Percentiles rank a stretch among this genome's conserved stretches.
These are phyloP conservation scores for Madurella fahalii DNA, from an alignment of 2,329 filamentous ascomycete species.

Conservation along the genomic window DNA sequence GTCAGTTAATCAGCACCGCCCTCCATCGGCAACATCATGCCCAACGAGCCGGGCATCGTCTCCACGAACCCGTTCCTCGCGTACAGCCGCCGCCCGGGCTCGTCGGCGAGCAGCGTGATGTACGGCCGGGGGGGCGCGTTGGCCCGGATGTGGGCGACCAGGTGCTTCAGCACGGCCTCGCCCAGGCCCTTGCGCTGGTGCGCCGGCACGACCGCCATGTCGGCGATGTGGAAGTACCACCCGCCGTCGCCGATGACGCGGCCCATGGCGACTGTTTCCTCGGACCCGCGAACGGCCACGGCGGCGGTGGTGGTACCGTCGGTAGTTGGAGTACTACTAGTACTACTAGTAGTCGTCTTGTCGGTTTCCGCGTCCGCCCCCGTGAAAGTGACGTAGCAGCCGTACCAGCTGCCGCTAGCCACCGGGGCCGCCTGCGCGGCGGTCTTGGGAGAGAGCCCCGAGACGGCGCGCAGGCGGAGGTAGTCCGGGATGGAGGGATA, in stretches of 20 bases:
- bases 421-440: conserved; percentile 35
- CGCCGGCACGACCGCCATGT: conserved; percentile 46
- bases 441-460: conserved; percentile 36
- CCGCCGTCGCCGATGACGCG: conserved; percentile 48
- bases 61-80: conserved; percentile 42
- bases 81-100: conserved; percentile 42
- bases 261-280: conserved; percentile 42
- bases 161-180: conserved; percentile 39
- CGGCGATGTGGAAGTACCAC: conserved; percentile 48
- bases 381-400: conserved; percentile 36
- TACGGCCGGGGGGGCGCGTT: conserved; percentile 39
- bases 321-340: not conserved
- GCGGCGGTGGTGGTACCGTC: too few relatives aligned
- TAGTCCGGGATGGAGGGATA: conserved; percentile 36
- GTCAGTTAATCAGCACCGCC: too few relatives aligned
- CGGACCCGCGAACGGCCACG: too few relatives aligned
- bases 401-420: conserved; percentile 39
- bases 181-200: conserved; percentile 47
- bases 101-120: conserved; percentile 44
- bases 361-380: not conserved
- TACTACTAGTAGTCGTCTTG: too few relatives aligned
- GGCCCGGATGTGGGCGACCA: conserved; percentile 39
- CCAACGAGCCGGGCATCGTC: conserved; percentile 34
- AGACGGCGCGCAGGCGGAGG: conserved; percentile 34
- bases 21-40: conserved; percentile 31